Evolutionary conservation across 2,329 filamentous ascomycete genomes (phyloP).

Genomic region (Massarina eburnea): DNA sequence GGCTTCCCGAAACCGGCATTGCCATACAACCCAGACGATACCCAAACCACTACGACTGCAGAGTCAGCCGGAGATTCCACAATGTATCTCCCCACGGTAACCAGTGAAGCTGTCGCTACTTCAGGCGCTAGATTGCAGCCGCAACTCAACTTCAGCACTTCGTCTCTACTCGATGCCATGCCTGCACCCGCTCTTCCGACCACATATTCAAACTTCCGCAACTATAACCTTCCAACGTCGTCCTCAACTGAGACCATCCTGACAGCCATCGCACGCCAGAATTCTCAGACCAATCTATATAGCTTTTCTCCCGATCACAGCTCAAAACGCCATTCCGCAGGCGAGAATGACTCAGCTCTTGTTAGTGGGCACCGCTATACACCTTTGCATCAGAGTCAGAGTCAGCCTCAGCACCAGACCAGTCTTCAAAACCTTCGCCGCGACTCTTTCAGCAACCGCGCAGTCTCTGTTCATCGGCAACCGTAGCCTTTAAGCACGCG

Average conservation of each 20-base stretch:
- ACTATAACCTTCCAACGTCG: slow-evolving; percentile 20
- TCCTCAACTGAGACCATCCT: slow-evolving; percentile 18
- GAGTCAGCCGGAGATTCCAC: slow-evolving; percentile 8
- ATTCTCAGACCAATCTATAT: slow-evolving; percentile 42
- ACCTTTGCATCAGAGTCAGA: slow-evolving; percentile 9
- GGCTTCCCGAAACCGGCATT: slow-evolving; percentile 24
- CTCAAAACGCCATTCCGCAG: slow-evolving; percentile 31
- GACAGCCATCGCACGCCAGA: slow-evolving; percentile 25
- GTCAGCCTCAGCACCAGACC: slow-evolving; percentile 3
- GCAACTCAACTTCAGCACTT: slow-evolving; percentile 28
- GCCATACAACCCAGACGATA: slow-evolving; percentile 18
- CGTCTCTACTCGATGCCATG: slow-evolving; percentile 24
- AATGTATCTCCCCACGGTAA: slow-evolving; percentile 15
- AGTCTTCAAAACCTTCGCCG: slow-evolving; percentile 13
- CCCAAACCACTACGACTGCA: slow-evolving; percentile 7
- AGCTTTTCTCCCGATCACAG: slow-evolving; percentile 40
- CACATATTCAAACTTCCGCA: slow-evolving; percentile 29
- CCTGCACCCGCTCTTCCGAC: slow-evolving; percentile 16
- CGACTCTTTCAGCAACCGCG: slow-evolving; percentile 13
- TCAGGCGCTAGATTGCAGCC: slow-evolving; percentile 10
- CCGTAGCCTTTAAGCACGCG: slow-evolving; percentile 11
- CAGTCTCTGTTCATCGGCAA: slow-evolving; percentile 13
- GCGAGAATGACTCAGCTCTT: slow-evolving; percentile 33
- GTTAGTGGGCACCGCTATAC: slow-evolving; percentile 46
- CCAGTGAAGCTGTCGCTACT: slow-evolving; percentile 11